Conservation (phyloP, 139 green algal species). For the Picochlorum sp. region DNA sequence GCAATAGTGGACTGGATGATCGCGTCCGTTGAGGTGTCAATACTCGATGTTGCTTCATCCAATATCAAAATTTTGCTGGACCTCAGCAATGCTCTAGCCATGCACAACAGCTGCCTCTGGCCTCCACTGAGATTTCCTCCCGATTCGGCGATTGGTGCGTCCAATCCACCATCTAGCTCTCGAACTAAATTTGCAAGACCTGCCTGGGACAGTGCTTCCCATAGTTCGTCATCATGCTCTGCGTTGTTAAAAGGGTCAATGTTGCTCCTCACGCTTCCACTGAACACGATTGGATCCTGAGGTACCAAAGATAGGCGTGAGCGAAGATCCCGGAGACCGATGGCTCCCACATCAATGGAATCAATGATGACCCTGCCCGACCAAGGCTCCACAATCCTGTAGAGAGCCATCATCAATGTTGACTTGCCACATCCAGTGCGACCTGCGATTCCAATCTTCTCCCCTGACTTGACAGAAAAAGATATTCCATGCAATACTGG, state of each 20-base stretch:
- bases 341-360: conserved; percentile 62
- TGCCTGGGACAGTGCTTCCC: conserved; percentile 30
- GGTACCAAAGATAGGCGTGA: conserved; percentile 53
- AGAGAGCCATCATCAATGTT: conserved; percentile 55
- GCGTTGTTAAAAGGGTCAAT: conserved; percentile 80
- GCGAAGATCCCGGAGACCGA: conserved; percentile 62
- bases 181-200: conserved; percentile 24
- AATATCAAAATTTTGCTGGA: conserved; percentile 52
- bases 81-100: conserved; percentile 81
- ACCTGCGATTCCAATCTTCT: conserved; percentile 38
- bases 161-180: conserved; percentile 27
- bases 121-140: conserved; percentile 80
- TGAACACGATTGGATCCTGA: conserved; percentile 92
- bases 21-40: conserved; percentile 21
- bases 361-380: conserved; percentile 78
- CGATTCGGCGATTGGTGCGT: conserved; percentile 62
- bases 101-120: conserved; percentile 87
- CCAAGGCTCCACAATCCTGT: conserved; percentile 59
- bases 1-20: conserved; percentile 40
- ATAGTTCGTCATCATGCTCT: conserved; percentile 29
- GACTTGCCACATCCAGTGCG: conserved; percentile 53
- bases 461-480: conserved; percentile 37
- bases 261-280: conserved; percentile 80
- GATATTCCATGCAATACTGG: conserved; percentile 76
- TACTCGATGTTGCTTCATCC: conserved; percentile 82